These are phyloP conservation scores for Darksidea phi DNA, from an alignment of 495 filamentous ascomycete genomes.

Conservation along the genomic window DNA sequence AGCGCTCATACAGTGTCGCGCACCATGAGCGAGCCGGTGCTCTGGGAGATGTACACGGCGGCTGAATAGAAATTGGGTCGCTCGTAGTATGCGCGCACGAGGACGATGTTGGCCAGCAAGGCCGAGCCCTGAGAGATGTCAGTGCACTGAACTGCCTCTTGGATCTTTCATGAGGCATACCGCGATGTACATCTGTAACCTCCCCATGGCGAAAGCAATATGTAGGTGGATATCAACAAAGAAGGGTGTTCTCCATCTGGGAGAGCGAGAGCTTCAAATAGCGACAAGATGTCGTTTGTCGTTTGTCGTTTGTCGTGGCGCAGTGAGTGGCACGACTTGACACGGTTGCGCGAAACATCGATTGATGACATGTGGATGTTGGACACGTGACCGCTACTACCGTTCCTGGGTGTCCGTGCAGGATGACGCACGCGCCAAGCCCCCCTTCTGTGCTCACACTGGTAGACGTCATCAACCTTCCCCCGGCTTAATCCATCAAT, in stretches of 20 bases:
- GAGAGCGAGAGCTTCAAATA: background rate
- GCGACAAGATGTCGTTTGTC: background rate
- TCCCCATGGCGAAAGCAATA: constrained; percentile 16
- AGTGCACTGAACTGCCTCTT: constrained; percentile 8
- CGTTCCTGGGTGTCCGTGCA: background rate
- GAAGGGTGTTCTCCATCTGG: constrained; percentile 16
- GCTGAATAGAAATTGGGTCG: constrained; percentile 96
- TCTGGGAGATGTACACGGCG: constrained; percentile 92
- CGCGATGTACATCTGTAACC: constrained; percentile 28
- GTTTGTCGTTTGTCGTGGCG: background rate
- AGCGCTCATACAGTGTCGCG: constrained; percentile 21
- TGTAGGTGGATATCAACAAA: constrained; percentile 5
- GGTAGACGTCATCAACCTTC: too few species aligned
- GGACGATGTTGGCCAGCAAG: constrained; percentile 74
- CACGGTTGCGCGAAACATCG: background rate
- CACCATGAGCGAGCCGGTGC: constrained; percentile 91
- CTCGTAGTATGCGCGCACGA: constrained; percentile 89
- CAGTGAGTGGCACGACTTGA: constrained; percentile 1
- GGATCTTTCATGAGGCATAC: constrained; percentile 11
- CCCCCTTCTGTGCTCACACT: too few species aligned
- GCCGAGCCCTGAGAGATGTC: constrained; percentile 60
- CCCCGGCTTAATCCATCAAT: too few species aligned
- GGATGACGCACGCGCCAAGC: too few species aligned
- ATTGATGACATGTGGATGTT: background rate
- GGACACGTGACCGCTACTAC: background rate